These are phyloP conservation scores for Ciborinia camelliae DNA, from an alignment of 2,329 filamentous ascomycete genomes.

Conservation along the genomic window DNA sequence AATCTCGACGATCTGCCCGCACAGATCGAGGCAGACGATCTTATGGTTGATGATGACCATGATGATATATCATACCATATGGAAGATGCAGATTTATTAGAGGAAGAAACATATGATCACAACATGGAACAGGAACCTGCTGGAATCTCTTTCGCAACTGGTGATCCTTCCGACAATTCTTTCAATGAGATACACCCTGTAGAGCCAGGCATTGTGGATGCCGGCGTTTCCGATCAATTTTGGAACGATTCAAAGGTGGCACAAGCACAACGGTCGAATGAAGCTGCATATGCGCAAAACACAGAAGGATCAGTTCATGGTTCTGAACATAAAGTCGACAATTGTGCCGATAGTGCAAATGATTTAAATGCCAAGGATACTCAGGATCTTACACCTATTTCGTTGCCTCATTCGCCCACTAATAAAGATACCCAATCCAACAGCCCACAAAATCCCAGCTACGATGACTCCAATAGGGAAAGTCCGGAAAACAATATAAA, in stretches of 20 bases:
- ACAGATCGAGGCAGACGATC: constrained; percentile 42
- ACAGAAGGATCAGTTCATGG: constrained; percentile 5
- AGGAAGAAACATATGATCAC: constrained; percentile 29
- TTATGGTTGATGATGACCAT: constrained; percentile 43
- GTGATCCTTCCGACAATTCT: background rate
- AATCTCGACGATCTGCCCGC: constrained; percentile 14
- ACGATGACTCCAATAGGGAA: background rate
- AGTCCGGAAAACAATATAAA: background rate
- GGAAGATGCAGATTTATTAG: constrained; percentile 34
- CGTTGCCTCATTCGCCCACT: constrained; percentile 6
- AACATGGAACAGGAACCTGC: constrained; percentile 27
- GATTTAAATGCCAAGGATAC: background rate
- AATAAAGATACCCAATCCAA: background rate
- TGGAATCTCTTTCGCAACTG: constrained; percentile 23
- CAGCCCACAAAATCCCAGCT: background rate
- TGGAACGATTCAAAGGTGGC: constrained; percentile 9
- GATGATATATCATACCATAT: constrained; percentile 42
- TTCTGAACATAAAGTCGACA: background rate
- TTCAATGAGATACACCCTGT: constrained; percentile 12
- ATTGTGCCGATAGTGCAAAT: background rate
- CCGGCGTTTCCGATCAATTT: constrained; percentile 6
- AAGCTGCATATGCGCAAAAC: background rate
- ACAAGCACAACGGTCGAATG: background rate
- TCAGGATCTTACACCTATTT: background rate
- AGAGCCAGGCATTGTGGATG: constrained; percentile 7